A percentile compares a stretch with the other conserved stretches of the same genome.
phyloP scores from a whole-genome alignment of 495 filamentous ascomycete genomes.

The Neurospora cerealis region DNA sequence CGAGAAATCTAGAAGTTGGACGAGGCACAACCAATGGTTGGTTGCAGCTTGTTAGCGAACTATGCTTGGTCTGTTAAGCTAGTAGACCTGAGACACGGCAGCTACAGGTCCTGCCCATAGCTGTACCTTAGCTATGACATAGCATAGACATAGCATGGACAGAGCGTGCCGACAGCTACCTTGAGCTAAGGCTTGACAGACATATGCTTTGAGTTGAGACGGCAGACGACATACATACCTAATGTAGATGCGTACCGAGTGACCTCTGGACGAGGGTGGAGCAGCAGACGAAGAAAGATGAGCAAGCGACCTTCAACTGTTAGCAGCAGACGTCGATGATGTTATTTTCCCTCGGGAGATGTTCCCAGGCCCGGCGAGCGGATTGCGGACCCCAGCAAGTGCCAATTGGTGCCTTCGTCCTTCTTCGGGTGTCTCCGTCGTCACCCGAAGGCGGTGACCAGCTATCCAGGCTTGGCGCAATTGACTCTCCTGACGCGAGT shows the following conservation, averaged over 20 bases:
- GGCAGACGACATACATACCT: not conserved
- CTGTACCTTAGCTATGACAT: not conserved
- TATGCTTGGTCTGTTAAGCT: not conserved
- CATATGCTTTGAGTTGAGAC: not conserved
- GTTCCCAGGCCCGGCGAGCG: not conserved
- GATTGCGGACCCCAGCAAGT: not conserved
- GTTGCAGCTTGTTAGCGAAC: not conserved
- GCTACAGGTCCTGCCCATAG: not conserved
- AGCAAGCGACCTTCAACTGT: not conserved
- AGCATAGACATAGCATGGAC: not conserved
- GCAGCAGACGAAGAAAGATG: not conserved
- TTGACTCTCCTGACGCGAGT: not conserved
- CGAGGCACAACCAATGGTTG: not conserved
- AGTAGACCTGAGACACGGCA: not conserved
- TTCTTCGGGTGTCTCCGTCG: slow-evolving; percentile 11
- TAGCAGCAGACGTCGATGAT: not conserved
- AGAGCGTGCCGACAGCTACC: not conserved
- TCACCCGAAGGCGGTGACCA: slow-evolving; percentile 29
- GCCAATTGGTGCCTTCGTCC: not conserved
- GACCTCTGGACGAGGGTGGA: not conserved
- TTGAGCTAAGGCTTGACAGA: not conserved
- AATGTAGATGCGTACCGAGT: not conserved
- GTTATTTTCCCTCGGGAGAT: not conserved
- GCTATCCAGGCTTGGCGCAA: slow-evolving; percentile 3
- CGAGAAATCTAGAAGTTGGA: not conserved